A percentile compares a stretch with the other conserved stretches of the same genome.
Conservation (phyloP, 1,139 yeast genomes). For the Pichia sp. region DNA sequence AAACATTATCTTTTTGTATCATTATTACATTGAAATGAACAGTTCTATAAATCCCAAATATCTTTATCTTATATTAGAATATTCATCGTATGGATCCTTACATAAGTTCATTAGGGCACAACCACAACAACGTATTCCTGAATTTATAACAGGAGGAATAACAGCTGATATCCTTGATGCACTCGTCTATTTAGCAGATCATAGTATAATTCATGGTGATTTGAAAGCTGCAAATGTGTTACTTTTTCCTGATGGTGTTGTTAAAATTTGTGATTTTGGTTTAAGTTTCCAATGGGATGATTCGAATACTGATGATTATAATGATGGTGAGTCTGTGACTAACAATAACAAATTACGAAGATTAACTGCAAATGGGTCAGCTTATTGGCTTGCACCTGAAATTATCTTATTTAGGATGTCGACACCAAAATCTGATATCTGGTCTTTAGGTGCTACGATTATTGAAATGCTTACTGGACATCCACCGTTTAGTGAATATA, state of each 20-base stretch:
- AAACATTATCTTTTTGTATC: slow-evolving; percentile 85
- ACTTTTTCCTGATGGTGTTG: slow-evolving; percentile 51
- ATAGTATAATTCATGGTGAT: slow-evolving; percentile 73
- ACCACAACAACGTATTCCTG: slow-evolving; percentile 52
- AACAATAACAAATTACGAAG: slow-evolving; percentile 19
- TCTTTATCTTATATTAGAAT: slow-evolving; percentile 46
- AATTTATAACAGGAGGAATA: slow-evolving; percentile 51
- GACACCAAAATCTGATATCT: slow-evolving; percentile 69
- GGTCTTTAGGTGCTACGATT: slow-evolving; percentile 95
- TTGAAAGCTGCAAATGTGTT: slow-evolving; percentile 75
- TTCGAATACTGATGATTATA: slow-evolving; percentile 8
- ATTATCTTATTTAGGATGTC: slow-evolving; percentile 41
- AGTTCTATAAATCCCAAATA: neutral
- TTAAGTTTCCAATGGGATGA: slow-evolving; percentile 49
- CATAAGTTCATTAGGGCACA: slow-evolving; percentile 54
- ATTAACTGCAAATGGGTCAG: slow-evolving; percentile 53
- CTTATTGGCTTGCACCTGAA: slow-evolving; percentile 89
- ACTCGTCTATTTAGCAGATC: slow-evolving; percentile 57
- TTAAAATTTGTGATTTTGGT: slow-evolving; percentile 75
- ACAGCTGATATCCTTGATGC: slow-evolving; percentile 73
- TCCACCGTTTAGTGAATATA: slow-evolving; percentile 81
- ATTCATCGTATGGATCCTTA: slow-evolving; percentile 82
- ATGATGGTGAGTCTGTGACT: slow-evolving; percentile 8
- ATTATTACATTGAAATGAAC: slow-evolving; percentile 55
- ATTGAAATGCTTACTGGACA: slow-evolving; percentile 79